Conservation (phyloP, 2,329 filamentous ascomycete species). For the Diplodia intermedia region DNA sequence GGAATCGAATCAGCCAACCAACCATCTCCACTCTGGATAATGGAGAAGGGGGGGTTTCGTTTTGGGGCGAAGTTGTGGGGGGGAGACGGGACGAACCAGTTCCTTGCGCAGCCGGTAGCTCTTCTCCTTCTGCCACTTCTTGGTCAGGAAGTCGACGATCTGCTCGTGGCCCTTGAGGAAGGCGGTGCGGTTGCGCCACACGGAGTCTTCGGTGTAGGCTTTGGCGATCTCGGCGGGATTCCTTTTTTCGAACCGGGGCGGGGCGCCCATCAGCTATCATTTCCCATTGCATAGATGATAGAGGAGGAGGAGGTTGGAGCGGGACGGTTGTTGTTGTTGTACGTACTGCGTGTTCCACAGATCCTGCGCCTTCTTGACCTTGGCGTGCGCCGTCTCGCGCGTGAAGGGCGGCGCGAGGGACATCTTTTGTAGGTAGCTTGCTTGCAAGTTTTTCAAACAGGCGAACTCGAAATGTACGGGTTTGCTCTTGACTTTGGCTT, state of each 20-base stretch:
- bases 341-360: conserved; percentile 78
- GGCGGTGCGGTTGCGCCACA: conserved; percentile 78
- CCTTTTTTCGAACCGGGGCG: conserved; percentile 50
- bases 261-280: neutral
- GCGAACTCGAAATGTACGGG: neutral
- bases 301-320: conserved; percentile 16
- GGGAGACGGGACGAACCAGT: conserved; percentile 48
- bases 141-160: conserved; percentile 71
- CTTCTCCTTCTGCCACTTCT: conserved; percentile 77
- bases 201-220: conserved; percentile 76
- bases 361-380: conserved; percentile 85
- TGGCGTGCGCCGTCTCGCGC: conserved; percentile 71
- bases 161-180: conserved; percentile 73
- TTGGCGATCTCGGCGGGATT: conserved; percentile 70
- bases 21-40: neutral
- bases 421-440: conserved; percentile 41
- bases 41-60: neutral
- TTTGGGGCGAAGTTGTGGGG: neutral
- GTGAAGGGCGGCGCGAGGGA: conserved; percentile 74
- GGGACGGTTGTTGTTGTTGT: too few relatives aligned
- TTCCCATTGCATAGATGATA: conserved; percentile 2
- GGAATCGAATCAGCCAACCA: neutral
- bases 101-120: conserved; percentile 81
- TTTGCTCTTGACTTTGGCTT: neutral
- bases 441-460: neutral